These are phyloP conservation scores for Eimeria zaria DNA, from an alignment of 169 alveolate species.

Conservation along the genomic window DNA sequence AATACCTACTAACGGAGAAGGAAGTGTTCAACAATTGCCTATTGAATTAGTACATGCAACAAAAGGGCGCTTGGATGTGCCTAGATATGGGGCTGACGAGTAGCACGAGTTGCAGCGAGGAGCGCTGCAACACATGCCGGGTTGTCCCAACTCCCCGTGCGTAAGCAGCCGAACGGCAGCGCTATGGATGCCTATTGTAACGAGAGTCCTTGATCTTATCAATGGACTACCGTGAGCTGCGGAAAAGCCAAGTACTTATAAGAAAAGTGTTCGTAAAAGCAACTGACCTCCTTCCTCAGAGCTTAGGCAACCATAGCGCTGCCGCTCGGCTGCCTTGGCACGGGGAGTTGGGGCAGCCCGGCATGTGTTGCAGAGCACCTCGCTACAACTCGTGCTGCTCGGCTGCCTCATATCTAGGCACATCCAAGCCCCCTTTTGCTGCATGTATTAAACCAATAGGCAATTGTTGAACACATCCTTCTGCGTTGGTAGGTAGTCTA, in stretches of 20 bases:
- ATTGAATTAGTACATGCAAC: too few relatives aligned
- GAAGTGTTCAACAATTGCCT: too few relatives aligned
- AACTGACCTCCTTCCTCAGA: too few relatives aligned
- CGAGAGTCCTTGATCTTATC: not conserved
- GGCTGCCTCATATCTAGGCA: not conserved
- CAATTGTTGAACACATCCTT: not conserved
- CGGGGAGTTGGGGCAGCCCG: not conserved
- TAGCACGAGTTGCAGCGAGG: too few relatives aligned
- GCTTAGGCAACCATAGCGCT: not conserved
- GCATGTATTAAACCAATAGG: not conserved
- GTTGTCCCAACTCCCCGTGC: too few relatives aligned
- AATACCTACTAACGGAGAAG: too few relatives aligned
- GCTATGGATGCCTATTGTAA: too few relatives aligned
- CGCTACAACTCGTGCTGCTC: not conserved
- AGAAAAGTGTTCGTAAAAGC: not conserved
- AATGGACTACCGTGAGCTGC: not conserved
- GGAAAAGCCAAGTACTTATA: not conserved
- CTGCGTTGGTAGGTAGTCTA: not conserved
- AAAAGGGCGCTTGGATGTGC: too few relatives aligned
- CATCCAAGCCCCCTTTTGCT: not conserved
- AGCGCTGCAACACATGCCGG: too few relatives aligned
- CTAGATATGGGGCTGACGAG: too few relatives aligned
- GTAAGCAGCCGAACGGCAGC: too few relatives aligned
- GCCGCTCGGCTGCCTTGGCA: too few relatives aligned
- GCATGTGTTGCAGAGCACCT: not conserved